A percentile compares a stretch with the other conserved stretches of the same genome.
phyloP scores from a whole-genome alignment of 1,139 yeast species.

The Casaregolazyma suthepensis region DNA sequence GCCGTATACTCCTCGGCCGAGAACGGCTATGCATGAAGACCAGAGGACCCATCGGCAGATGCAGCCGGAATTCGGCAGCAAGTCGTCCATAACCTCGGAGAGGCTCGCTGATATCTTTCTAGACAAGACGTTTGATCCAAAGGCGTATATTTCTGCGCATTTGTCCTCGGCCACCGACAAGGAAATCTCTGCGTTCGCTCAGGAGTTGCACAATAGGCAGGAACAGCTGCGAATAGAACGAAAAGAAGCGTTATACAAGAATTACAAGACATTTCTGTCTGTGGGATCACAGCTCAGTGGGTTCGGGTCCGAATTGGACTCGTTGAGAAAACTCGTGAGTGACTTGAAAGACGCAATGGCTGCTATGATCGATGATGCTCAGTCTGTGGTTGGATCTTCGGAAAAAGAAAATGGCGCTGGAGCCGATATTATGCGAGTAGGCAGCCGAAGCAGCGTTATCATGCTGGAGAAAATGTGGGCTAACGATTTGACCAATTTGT shows the following conservation, averaged over 20 bases:
- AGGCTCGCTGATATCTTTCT: constrained; percentile 12
- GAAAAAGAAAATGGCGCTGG: neutral
- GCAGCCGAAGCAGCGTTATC: constrained; percentile 53
- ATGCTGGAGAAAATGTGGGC: constrained; percentile 80
- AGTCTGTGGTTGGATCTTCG: constrained; percentile 19
- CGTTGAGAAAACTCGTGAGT: constrained; percentile 52
- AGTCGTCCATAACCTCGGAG: neutral
- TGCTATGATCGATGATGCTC: constrained; percentile 67
- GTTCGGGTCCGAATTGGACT: constrained; percentile 59
- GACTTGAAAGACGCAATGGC: constrained; percentile 58
- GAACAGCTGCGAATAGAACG: constrained; percentile 53
- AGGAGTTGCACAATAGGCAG: constrained; percentile 49
- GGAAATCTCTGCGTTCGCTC: constrained; percentile 67
- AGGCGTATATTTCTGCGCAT: constrained; percentile 46
- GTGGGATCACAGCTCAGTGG: constrained; percentile 60
- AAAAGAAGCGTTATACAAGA: constrained; percentile 58
- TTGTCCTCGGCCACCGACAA: constrained; percentile 63
- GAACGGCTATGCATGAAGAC: neutral
- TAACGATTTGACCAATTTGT: constrained; percentile 61
- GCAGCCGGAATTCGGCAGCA: constrained; percentile 1
- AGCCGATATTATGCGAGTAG: constrained; percentile 1
- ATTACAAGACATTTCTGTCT: constrained; percentile 64
- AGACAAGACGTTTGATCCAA: constrained; percentile 42
- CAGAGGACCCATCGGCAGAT: neutral
- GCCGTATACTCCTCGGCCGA: neutral